phyloP scores from a whole-genome alignment of 805 yeast species.

The Schwanniomyces vanrijiae region DNA sequence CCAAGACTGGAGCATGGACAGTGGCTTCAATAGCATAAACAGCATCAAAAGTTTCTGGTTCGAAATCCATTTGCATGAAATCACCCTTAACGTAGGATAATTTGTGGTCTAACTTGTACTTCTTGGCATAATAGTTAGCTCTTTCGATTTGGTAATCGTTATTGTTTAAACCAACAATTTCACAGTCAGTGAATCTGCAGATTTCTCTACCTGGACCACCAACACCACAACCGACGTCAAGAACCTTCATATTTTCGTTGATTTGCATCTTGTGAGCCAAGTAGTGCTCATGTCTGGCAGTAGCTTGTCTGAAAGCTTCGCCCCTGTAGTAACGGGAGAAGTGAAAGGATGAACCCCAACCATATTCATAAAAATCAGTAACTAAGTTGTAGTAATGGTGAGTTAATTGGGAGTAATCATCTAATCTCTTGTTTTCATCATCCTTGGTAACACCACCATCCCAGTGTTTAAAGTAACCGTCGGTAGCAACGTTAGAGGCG shows the following conservation, averaged over 20 bases:
- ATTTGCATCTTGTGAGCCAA: slow-evolving; percentile 85
- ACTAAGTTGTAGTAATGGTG: slow-evolving; percentile 95
- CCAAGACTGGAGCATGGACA: slow-evolving; percentile 94
- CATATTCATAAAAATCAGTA: slow-evolving; percentile 97
- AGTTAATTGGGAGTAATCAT: slow-evolving; percentile 87
- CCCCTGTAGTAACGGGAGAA: slow-evolving; percentile 92
- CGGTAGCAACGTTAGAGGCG: slow-evolving; percentile 78
- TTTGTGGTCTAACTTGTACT: slow-evolving; percentile 65
- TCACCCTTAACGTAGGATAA: slow-evolving; percentile 92
- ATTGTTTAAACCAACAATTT: slow-evolving; percentile 88
- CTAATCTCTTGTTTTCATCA: slow-evolving; percentile 72
- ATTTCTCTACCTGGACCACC: slow-evolving; percentile 99
- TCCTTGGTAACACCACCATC: slow-evolving; percentile 79
- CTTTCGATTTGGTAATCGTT: slow-evolving; percentile 96
- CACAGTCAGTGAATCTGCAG: slow-evolving; percentile 83
- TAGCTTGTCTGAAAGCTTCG: slow-evolving; percentile 90
- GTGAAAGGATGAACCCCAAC: slow-evolving; percentile 99
- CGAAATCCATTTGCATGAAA: slow-evolving; percentile 98
- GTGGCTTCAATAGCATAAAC: slow-evolving; percentile 99
- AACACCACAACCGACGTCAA: slow-evolving; percentile 99
- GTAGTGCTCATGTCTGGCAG: slow-evolving; percentile 96
- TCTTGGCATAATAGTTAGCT: slow-evolving; percentile 78
- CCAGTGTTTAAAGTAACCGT: slow-evolving; percentile 96
- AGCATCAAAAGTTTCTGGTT: slow-evolving; percentile 86
- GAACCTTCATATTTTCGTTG: slow-evolving; percentile 75